phyloP scores from a whole-genome alignment of 2,329 filamentous ascomycete genomes.

The Zymoseptoria ardabiliae region DNA sequence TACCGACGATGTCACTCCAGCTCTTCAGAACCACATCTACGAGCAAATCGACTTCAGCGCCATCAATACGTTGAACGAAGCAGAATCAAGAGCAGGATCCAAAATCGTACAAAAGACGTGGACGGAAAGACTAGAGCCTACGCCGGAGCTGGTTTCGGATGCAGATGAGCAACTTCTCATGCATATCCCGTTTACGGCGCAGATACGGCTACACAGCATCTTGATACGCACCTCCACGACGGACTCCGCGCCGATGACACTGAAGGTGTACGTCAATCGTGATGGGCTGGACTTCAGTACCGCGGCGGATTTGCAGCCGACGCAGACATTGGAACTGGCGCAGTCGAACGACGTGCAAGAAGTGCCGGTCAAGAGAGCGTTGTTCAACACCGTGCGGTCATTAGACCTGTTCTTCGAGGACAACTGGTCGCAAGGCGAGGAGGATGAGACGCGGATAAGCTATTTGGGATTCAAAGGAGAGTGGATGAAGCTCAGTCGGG shows the following conservation, averaged over 20 bases:
- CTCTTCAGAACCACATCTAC: constrained; percentile 84
- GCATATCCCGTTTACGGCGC: constrained; percentile 88
- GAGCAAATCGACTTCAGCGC: constrained; percentile 84
- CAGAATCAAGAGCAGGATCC: constrained; percentile 58
- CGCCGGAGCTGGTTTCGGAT: constrained; percentile 76
- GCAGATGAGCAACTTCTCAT: constrained; percentile 92
- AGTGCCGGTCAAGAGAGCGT: constrained; percentile 75
- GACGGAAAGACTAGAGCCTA: constrained; percentile 63
- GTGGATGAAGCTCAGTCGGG: constrained; percentile 78
- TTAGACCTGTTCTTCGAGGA: constrained; percentile 84
- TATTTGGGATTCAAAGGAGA: constrained; percentile 93
- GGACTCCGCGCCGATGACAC: constrained; percentile 65
- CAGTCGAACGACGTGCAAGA: constrained; percentile 79
- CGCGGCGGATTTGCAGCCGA: constrained; percentile 53
- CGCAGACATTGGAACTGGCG: constrained; percentile 69
- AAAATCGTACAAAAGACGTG: constrained; percentile 84
- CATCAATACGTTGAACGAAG: constrained; percentile 80
- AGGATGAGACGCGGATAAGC: constrained; percentile 68
- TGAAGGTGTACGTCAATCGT: constrained; percentile 83
- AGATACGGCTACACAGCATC: constrained; percentile 86
- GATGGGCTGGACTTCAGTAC: constrained; percentile 77
- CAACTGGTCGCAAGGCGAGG: constrained; percentile 71
- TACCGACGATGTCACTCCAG: constrained; percentile 84
- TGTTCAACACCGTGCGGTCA: constrained; percentile 78
- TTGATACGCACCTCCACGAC: constrained; percentile 72